Evolutionary conservation across 768 basidiomycete species (phyloP).

Genomic region (Rhizopogon sp.): DNA sequence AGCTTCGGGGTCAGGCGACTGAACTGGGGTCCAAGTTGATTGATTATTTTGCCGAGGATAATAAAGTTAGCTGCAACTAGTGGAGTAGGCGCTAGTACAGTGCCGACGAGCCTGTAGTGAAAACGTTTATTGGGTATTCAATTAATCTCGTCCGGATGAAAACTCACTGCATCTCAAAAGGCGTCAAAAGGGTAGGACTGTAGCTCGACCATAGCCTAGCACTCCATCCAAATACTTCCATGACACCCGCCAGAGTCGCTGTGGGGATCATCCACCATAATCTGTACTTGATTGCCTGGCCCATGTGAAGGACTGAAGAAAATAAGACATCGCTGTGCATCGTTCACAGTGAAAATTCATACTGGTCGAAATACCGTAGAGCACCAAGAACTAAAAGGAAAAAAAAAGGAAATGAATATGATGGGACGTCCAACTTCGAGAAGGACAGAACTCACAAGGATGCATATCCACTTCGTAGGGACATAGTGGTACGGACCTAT

Average conservation of each 20-base stretch:
- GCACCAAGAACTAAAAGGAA: constrained; percentile 29
- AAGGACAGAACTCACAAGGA: constrained; percentile 11
- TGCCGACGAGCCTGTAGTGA: constrained; percentile 26
- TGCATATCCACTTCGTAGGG: constrained; percentile 33
- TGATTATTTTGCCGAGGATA: constrained; percentile 44
- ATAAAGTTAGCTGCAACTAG: constrained; percentile 54
- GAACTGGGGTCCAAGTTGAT: constrained; percentile 39
- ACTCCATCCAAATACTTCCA: constrained; percentile 53
- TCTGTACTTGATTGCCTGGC: constrained; percentile 37
- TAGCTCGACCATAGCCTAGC: constrained; percentile 48
- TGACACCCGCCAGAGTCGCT: constrained; percentile 37
- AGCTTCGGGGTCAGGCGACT: constrained; percentile 37
- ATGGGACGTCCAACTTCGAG: not conserved
- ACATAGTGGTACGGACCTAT: constrained; percentile 32
- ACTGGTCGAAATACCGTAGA: constrained; percentile 39
- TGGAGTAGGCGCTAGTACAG: constrained; percentile 52
- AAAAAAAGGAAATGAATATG: not conserved
- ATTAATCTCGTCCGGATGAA: not conserved
- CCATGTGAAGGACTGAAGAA: constrained; percentile 38
- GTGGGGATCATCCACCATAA: constrained; percentile 54
- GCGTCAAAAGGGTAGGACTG: constrained; percentile 11
- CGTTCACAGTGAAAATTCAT: constrained; percentile 3
- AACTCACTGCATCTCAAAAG: constrained; percentile 43
- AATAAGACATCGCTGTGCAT: not conserved
- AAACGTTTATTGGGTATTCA: not conserved